phyloP scores from a whole-genome alignment of 345 rosid genomes.

The Brassica napus region Da-Ae NC_063434.1:23936501-23937000 shows the following conservation, averaged over 20 bases:
- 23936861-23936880: conserved; percentile 75
- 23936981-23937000: conserved; percentile 58
- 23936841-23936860: conserved; percentile 72
- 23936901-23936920: conserved; percentile 65
- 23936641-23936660: conserved; percentile 69
- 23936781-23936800: conserved; percentile 46
- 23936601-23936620: conserved; percentile 73
- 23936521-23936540: conserved; percentile 47
- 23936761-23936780: conserved; percentile 51
- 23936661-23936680: conserved; percentile 71
- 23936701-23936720: conserved; percentile 62
- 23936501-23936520: conserved; percentile 66
- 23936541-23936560: conserved; percentile 16
- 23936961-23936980: conserved; percentile 62
- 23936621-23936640: conserved; percentile 73
- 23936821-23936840: conserved; percentile 79
- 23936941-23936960: conserved; percentile 54
- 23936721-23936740: conserved; percentile 62
- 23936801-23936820: conserved; percentile 61
- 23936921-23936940: conserved; percentile 37
- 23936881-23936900: conserved; percentile 77
- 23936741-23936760: conserved; percentile 72
- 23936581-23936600: conserved; percentile 47
- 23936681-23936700: conserved; percentile 69
- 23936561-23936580: conserved; percentile 26